These are phyloP conservation scores for Penicillium cinerascens DNA, from an alignment of 495 filamentous ascomycete genomes.

Conservation along the genomic window DNA sequence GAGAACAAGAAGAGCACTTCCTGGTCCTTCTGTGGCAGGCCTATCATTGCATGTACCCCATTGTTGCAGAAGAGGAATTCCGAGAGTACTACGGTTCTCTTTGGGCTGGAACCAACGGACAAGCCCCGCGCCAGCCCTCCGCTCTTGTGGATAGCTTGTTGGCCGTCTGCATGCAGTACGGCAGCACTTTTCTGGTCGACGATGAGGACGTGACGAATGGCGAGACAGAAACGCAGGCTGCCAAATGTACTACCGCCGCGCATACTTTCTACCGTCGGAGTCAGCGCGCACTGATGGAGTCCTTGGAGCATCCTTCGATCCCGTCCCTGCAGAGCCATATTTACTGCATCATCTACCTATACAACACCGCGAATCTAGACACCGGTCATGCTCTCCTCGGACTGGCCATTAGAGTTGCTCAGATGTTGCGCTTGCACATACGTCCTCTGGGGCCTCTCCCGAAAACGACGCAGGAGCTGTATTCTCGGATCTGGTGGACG, in stretches of 20 bases:
- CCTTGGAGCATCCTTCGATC: slow-evolving; percentile 49
- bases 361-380: slow-evolving; percentile 46
- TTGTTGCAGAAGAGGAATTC: slow-evolving; percentile 3
- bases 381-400: slow-evolving; percentile 40
- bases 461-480: slow-evolving; percentile 34
- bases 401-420: slow-evolving; percentile 45
- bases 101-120: slow-evolving; percentile 26
- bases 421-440: slow-evolving; percentile 50
- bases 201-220: not conserved
- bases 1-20: slow-evolving; percentile 45
- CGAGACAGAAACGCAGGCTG: slow-evolving; percentile 28
- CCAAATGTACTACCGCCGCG: slow-evolving; percentile 35
- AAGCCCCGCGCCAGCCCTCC: slow-evolving; percentile 37
- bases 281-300: slow-evolving; percentile 40
- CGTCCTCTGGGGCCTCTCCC: slow-evolving; percentile 41
- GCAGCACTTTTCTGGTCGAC: slow-evolving; percentile 12
- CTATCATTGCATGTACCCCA: slow-evolving; percentile 31
- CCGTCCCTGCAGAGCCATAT: slow-evolving; percentile 52
- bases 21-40: slow-evolving; percentile 48
- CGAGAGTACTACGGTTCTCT: slow-evolving; percentile 27
- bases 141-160: slow-evolving; percentile 54
- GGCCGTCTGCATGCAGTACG: slow-evolving; percentile 53
- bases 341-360: slow-evolving; percentile 43
- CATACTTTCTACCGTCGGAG: slow-evolving; percentile 44
- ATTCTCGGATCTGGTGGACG: slow-evolving; percentile 51